Evolutionary conservation across 768 basidiomycete species (phyloP).

Genomic region (Auricularia auricula-judae): DNA sequence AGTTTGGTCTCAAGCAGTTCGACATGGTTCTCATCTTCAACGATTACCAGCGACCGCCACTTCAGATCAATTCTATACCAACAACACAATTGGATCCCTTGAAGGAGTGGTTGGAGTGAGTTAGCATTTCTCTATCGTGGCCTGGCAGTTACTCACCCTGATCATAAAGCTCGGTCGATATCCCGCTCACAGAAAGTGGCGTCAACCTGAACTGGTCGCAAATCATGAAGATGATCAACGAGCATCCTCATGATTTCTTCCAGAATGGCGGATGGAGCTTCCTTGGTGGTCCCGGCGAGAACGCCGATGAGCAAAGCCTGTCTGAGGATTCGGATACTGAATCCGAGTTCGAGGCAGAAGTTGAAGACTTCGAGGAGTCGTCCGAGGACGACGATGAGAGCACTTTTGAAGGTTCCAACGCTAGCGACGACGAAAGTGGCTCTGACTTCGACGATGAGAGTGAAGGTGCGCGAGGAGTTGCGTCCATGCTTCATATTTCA

Average conservation of each 20-base stretch:
- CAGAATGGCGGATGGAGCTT: constrained; percentile 92
- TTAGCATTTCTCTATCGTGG: constrained; percentile 8
- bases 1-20: constrained; percentile 92
- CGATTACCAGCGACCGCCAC: constrained; percentile 83
- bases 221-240: constrained; percentile 98
- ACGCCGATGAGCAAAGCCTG: constrained; percentile 39
- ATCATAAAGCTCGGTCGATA: constrained; percentile 79
- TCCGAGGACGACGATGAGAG: constrained; percentile 42
- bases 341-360: constrained; percentile 53
- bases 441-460: constrained; percentile 59
- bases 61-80: constrained; percentile 96
- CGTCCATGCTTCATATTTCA: not conserved
- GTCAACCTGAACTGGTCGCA: constrained; percentile 97
- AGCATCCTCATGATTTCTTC: constrained; percentile 93
- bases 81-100: constrained; percentile 87
- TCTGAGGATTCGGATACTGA: constrained; percentile 48
- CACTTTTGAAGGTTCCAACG: constrained; percentile 41
- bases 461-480: constrained; percentile 32
- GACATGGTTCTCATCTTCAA: constrained; percentile 96
- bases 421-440: constrained; percentile 46
- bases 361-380: constrained; percentile 28
- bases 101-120: constrained; percentile 98
- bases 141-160: constrained; percentile 6
- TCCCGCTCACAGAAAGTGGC: constrained; percentile 88
- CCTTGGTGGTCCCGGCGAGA: constrained; percentile 52